phyloP scores from a whole-genome alignment of 2,329 filamentous ascomycete genomes.

The Ascochyta koolunga region DNA sequence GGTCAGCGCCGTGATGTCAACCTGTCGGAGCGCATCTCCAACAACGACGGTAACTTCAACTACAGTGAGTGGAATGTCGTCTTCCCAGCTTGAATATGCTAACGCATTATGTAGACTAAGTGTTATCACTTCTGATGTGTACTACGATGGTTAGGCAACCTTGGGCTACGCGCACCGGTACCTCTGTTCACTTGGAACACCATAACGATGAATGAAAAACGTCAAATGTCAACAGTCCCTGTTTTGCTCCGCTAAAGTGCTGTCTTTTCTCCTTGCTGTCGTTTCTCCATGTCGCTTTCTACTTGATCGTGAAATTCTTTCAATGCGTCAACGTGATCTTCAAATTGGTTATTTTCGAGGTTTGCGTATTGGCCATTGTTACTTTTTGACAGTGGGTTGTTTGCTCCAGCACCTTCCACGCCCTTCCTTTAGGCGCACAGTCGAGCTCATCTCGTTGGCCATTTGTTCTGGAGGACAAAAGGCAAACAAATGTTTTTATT shows the following conservation, averaged over 20 bases:
- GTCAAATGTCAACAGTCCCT: slow-evolving; percentile 7
- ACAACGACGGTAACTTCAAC: slow-evolving; percentile 54
- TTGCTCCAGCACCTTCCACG: too few species aligned
- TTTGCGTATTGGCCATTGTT: too few species aligned
- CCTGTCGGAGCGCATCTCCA: slow-evolving; percentile 61
- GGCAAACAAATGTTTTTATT: too few species aligned
- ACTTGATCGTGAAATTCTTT: too few species aligned
- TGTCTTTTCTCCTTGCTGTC: not conserved
- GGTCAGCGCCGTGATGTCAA: slow-evolving; percentile 57
- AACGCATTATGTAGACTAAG: slow-evolving; percentile 4
- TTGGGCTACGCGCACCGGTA: not conserved
- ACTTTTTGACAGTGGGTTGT: too few species aligned
- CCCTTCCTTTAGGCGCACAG: too few species aligned
- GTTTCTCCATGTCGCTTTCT: not conserved
- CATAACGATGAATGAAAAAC: slow-evolving; percentile 14
- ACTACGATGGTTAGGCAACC: not conserved
- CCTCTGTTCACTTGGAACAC: not conserved
- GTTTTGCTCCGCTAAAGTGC: not conserved
- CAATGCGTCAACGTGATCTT: too few species aligned
- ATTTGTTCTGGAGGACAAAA: too few species aligned
- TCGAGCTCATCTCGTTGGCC: too few species aligned
- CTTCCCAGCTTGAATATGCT: not conserved
- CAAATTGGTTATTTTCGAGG: too few species aligned
- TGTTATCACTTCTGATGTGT: not conserved
- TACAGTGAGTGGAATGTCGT: slow-evolving; percentile 20